phyloP scores from a whole-genome alignment of 306 rosid species.

The Ochetophila trinervis region DNA sequence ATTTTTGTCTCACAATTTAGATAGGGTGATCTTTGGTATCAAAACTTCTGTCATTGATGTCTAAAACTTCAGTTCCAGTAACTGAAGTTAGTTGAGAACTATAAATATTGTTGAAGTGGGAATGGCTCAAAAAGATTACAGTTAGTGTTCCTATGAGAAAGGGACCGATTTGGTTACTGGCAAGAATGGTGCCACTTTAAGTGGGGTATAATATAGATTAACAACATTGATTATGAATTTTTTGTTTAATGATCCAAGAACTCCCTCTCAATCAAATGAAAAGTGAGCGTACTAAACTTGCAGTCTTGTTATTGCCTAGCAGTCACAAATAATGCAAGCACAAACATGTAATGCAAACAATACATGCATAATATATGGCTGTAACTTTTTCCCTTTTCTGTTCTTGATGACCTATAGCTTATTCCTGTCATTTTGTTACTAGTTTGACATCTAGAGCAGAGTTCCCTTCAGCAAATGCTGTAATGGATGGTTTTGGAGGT shows the following conservation, averaged over 20 bases:
- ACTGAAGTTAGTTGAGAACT: neutral
- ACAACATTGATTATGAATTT: no score
- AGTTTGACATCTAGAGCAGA: constrained; percentile 91
- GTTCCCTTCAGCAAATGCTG: constrained; percentile 80
- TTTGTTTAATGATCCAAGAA: no score
- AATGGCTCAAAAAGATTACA: neutral
- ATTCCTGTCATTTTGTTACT: constrained; percentile 22
- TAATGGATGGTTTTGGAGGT: constrained; percentile 82
- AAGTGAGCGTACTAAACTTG: no score
- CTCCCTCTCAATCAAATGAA: no score
- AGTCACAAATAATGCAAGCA: no score
- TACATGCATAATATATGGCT: neutral
- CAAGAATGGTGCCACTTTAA: constrained; percentile 1
- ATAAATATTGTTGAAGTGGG: neutral
- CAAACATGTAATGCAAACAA: no score
- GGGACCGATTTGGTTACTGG: neutral
- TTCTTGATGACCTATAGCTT: neutral
- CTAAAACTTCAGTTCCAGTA: neutral
- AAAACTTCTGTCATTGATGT: neutral
- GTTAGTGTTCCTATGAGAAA: neutral
- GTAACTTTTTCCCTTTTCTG: neutral
- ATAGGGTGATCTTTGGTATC: neutral
- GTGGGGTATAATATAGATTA: neutral
- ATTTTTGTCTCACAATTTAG: neutral
- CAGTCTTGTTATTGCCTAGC: no score